Base-by-base conservation (phyloP, 2,329 filamentous ascomycete species). In the Epichloe baconii region DNA sequence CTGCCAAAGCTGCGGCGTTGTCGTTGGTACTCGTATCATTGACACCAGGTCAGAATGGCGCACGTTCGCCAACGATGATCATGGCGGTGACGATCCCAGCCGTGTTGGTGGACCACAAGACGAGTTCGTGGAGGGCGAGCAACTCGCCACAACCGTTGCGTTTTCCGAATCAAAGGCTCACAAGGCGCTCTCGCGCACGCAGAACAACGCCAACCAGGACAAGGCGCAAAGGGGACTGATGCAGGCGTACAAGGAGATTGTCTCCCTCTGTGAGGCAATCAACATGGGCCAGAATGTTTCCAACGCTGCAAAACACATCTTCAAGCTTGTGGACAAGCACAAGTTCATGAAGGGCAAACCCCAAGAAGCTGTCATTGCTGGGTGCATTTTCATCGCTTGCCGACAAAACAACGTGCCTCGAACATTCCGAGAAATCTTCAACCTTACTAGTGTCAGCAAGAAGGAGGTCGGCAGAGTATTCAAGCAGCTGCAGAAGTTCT, bases 11-110 rank as follows among this genome's bases (percentile, higher is more conserved):
- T 98, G 93, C 62, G 93, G 93, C 38, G 76, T 96, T 36, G 93
- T 98, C 5, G 79, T 98, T 34, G 86, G 86, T 54, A 86, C 91
- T 62, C 85, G 88, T 58, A 89, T 93, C 65, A 90, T 98, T 63
- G 94, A 98, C 65, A 94, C 88, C 54, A 86, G 94, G 55, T 95
- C 89, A 46, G 93, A 98, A 72, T 98, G 93, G 93, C 88, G 93
- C 65, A 98, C 93, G 1, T 98, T 98, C 71, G 89, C 90, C 64
- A 97, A 97, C 66, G 93, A 98, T 64, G 94, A 98, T 66, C 88
- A 95, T 67, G 88, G 88, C 62, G 90, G 87, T 63, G 94, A 97
- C 61, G 93, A 98, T 59, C 93, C 94, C 4, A 96, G 89, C 53
- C 93, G 93, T 88, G 91, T 98, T 57, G 93, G 93, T 73, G 93